These are phyloP conservation scores for Podaxis carcinomalis DNA, from an alignment of 768 basidiomycete genomes.

Conservation along the genomic window DNA sequence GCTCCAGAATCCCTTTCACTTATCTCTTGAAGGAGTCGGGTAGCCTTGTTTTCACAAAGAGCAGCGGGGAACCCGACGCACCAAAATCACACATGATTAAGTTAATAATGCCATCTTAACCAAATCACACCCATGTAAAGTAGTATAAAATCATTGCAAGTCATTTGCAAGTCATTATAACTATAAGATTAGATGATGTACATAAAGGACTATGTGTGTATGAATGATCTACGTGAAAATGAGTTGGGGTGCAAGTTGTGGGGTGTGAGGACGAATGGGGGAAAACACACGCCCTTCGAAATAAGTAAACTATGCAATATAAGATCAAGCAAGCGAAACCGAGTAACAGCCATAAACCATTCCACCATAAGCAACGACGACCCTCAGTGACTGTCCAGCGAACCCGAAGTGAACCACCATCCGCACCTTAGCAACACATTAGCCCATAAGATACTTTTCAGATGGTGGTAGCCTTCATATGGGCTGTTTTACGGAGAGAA, in stretches of 20 bases:
- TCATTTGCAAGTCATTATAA: background rate
- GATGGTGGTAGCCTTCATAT: background rate
- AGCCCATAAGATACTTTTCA: conserved; percentile 7
- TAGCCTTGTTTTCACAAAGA: too few relatives aligned
- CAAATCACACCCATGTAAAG: too few relatives aligned
- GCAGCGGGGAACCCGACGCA: too few relatives aligned
- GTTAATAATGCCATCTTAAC: too few relatives aligned
- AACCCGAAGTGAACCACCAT: background rate
- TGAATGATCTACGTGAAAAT: conserved; percentile 4
- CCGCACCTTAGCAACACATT: background rate
- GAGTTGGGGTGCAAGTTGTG: conserved; percentile 6
- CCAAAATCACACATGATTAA: too few relatives aligned
- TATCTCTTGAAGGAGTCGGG: too few relatives aligned
- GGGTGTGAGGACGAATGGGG: background rate
- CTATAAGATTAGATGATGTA: conserved; percentile 7
- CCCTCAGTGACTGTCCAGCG: background rate
- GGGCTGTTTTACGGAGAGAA: background rate
- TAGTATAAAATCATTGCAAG: background rate
- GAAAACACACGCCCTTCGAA: background rate
- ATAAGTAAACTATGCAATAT: background rate
- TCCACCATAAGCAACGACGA: background rate
- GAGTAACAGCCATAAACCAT: background rate
- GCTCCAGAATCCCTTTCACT: background rate
- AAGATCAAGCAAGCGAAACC: background rate
- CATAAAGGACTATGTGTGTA: background rate